A percentile compares a stretch with the other conserved stretches of the same genome.
Conservation (phyloP, 176 grass and related monocot species). For the Oryza punctata region DNA sequence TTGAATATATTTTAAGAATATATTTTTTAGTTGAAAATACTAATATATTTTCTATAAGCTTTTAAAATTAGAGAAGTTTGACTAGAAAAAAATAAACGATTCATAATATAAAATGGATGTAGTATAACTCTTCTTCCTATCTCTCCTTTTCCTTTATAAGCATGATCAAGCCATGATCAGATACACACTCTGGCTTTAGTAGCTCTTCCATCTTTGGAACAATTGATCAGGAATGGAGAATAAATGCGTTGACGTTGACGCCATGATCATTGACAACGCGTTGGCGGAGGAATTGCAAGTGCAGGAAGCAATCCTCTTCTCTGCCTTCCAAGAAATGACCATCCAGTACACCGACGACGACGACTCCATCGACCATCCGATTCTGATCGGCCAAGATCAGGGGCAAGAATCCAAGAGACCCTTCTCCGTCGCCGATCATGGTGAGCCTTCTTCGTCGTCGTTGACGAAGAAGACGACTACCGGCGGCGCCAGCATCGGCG, state of each 20-base stretch:
- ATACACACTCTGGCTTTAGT: neutral
- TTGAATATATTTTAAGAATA: too few species aligned
- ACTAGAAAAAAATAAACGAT: too few species aligned
- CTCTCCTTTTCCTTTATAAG: neutral
- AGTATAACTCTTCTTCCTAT: too few species aligned
- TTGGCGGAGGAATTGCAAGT: constrained; percentile 21
- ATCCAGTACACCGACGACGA: neutral
- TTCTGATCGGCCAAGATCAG: neutral
- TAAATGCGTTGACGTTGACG: neutral
- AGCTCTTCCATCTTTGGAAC: neutral
- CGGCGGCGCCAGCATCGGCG: too few species aligned
- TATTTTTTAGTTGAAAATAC: too few species aligned
- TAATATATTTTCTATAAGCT: too few species aligned
- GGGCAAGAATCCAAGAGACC: neutral
- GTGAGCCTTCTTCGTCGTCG: neutral
- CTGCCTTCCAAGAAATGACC: constrained; percentile 14
- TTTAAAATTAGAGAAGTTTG: too few species aligned
- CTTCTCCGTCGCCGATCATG: neutral
- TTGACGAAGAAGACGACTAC: neutral
- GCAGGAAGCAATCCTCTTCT: constrained; percentile 18
- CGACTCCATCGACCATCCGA: neutral
- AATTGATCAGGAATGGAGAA: neutral
- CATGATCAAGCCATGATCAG: neutral
- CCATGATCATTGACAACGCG: neutral
- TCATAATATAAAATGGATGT: too few species aligned